Conservation (phyloP, 768 basidiomycete species). For the Podaxis mareebaensis region DNA sequence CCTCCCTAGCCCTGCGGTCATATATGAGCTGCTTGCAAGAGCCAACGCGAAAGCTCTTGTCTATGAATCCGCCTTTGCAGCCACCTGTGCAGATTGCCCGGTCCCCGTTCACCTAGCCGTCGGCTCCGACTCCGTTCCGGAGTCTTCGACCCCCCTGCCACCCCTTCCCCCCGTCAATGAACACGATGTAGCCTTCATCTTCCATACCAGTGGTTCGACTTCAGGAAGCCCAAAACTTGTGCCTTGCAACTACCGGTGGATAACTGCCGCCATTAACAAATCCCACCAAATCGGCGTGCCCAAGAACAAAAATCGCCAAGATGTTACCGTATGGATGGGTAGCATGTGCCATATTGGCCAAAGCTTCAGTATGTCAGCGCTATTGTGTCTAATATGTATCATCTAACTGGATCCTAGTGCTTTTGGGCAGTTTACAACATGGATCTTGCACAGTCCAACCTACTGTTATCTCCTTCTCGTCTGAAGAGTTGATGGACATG, state of each 20-base stretch:
- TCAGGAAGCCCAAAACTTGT: constrained; percentile 84
- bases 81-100: constrained; percentile 43
- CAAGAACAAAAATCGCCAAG: constrained; percentile 48
- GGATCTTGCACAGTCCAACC: constrained; percentile 75
- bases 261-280: constrained; percentile 60
- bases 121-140: constrained; percentile 37
- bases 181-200: constrained; percentile 60
- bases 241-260: constrained; percentile 67
- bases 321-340: constrained; percentile 77
- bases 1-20: constrained; percentile 67
- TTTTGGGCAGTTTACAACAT: constrained; percentile 70
- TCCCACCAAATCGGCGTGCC: constrained; percentile 53
- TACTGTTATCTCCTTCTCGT: constrained; percentile 61
- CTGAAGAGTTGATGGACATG: constrained; percentile 73
- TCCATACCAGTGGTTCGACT: constrained; percentile 82
- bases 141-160: constrained; percentile 28
- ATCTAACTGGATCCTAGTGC: constrained; percentile 45
- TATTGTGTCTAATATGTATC: constrained; percentile 20
- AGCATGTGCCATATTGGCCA: constrained; percentile 85
- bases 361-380: constrained; percentile 60
- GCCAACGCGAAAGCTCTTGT: constrained; percentile 66
- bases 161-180: constrained; percentile 1
- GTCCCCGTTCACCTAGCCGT: constrained; percentile 49
- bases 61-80: constrained; percentile 57
- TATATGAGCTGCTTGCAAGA: constrained; percentile 65